Evolutionary conservation across 345 rosid species (phyloP), one percentile per base, ranked within the genome.

Genomic region (Pistacia vera): DNA sequence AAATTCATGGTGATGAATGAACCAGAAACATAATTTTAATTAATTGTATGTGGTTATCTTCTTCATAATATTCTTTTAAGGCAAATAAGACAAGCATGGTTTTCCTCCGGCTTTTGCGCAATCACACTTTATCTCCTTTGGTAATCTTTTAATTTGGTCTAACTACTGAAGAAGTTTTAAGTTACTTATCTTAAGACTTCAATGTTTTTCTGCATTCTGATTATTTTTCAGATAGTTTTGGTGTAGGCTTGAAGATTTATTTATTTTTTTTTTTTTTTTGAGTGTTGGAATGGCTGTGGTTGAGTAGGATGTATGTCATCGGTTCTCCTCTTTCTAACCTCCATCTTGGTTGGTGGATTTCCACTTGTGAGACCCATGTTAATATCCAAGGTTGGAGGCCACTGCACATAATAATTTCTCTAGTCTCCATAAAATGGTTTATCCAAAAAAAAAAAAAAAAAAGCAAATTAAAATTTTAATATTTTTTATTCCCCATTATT

Each of bases 11-110:
- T 52, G 60, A 30, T 30, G 60, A 64, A 41, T 41, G 46, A 41
- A 41, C 8, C 6, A 8, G 8, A 41, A 36, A 8, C 35, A 36
- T 49, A 4, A 6, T 52, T 33, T 9, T 5, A 7, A 49, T 68
- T 68, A 33, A 6, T 36, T 73, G 28, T 49, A 64, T 64, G 20
- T 41, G 75, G 55, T 22, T 73, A 17, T 63, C 18, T 28, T 51
- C 20, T 52, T 30, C 61, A 36, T 64, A 30, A 18, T 56, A 35
- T 74, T 6, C 68, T 73, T 25, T 36, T 18, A 49, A 28, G 25
- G 60, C 20, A 33, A 30, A 17, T 28, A 12, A 57, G 11, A 16
- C 14, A 52, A 17, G 9, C 51, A 36, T 68, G 28, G 25, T 60
- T 11, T 68, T 17, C 46, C 2, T 51, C 58, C 58, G 51, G 17